Percentiles rank a stretch among this genome's conserved stretches.
Evolutionary conservation across 1,284 basidiomycete genomes (phyloP).

Genomic region (Melanopsichium pennsylvanicum): DNA sequence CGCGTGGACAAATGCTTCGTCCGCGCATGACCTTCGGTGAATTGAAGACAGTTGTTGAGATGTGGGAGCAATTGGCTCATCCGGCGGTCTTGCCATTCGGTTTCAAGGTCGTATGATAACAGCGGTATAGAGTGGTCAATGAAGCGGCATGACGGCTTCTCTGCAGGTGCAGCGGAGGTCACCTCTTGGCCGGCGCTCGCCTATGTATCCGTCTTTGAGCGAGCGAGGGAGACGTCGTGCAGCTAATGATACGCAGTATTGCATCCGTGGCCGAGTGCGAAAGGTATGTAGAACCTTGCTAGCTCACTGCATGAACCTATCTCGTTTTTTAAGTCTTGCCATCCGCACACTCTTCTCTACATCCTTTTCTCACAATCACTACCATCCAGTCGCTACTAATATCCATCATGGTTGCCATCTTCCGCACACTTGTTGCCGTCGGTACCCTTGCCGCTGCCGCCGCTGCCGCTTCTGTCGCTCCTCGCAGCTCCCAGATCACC

Average conservation of each 20-base stretch:
- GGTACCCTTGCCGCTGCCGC: conserved; percentile 16
- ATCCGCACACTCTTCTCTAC: neutral
- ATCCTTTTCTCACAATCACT: neutral
- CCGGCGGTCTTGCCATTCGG: no score
- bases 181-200: neutral
- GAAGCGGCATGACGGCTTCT: neutral
- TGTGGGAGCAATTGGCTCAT: no score
- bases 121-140: no score
- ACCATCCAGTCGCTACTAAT: neutral
- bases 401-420: conserved; percentile 30
- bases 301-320: neutral
- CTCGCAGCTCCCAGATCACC: conserved; percentile 39
- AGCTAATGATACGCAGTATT: neutral
- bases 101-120: no score
- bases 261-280: conserved; percentile 12
- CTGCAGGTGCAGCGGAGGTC: conserved; percentile 15
- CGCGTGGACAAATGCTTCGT: no score
- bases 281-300: conserved; percentile 4
- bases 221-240: neutral
- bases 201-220: neutral
- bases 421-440: conserved; percentile 18
- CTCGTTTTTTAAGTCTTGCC: neutral
- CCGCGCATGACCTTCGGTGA: no score
- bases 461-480: conserved; percentile 8
- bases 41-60: no score